Conservation (phyloP, 2,329 filamentous ascomycete species). For the Trichoderma brevicompactum region DNA sequence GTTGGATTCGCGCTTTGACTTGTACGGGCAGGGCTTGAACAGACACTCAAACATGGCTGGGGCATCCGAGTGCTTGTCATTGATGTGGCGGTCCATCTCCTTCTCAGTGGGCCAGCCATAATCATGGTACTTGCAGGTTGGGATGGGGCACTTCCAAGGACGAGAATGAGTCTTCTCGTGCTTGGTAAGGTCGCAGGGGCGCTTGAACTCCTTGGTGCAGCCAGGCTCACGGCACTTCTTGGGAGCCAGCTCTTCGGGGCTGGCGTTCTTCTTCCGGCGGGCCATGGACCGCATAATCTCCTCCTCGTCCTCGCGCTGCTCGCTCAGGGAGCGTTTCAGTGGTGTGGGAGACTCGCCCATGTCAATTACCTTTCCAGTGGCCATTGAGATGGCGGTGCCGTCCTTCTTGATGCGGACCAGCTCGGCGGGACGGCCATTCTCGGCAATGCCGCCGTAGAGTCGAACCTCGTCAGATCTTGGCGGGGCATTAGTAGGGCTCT, state of each 20-base stretch:
- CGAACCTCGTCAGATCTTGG: conserved; percentile 68
- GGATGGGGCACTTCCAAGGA: conserved; percentile 87
- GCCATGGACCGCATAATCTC: conserved; percentile 92
- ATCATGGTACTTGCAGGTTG: conserved; percentile 85
- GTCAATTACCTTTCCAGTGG: conserved; percentile 68
- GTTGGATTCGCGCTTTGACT: conserved; percentile 94
- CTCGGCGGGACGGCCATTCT: conserved; percentile 82
- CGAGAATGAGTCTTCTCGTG: conserved; percentile 98
- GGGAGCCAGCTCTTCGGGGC: conserved; percentile 78
- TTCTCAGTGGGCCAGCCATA: conserved; percentile 97
- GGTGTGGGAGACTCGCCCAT: conserved; percentile 55
- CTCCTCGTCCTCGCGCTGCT: conserved; percentile 77
- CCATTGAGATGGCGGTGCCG: conserved; percentile 78
- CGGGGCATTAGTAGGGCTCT: conserved; percentile 38
- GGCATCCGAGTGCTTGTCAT: conserved; percentile 87
- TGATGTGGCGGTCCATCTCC: conserved; percentile 92
- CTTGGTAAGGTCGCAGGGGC: conserved; percentile 96
- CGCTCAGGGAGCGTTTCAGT: conserved; percentile 69
- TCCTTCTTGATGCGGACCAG: conserved; percentile 81
- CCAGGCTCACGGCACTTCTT: conserved; percentile 75
- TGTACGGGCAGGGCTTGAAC: conserved; percentile 84
- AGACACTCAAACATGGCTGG: conserved; percentile 84
- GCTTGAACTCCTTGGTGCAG: conserved; percentile 92
- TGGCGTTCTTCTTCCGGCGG: conserved; percentile 89
- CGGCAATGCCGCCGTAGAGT: conserved; percentile 78